phyloP scores from a whole-genome alignment of 2,329 filamentous ascomycete species.

The Zarea fungicola region DNA sequence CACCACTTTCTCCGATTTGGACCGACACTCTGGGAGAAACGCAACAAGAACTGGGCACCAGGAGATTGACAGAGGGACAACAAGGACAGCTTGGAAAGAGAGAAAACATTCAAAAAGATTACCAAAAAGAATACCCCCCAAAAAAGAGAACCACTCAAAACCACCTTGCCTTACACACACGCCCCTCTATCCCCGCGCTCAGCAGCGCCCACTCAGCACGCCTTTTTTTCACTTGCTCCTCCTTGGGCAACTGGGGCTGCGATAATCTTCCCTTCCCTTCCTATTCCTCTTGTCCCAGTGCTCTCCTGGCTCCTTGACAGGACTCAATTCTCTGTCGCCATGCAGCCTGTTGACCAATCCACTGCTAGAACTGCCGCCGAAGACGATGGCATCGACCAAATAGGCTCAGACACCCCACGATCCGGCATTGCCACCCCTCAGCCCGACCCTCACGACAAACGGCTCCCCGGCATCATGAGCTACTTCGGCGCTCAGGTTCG shows the following conservation, averaged over 20 bases:
- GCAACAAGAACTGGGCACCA: no score
- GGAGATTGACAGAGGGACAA: no score
- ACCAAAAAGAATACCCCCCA: conserved; percentile 5
- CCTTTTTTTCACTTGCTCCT: conserved; percentile 7
- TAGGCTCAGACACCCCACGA: conserved; percentile 80
- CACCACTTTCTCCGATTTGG: background rate
- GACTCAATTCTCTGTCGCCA: conserved; percentile 20
- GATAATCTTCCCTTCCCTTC: background rate
- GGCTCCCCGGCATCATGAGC: conserved; percentile 91
- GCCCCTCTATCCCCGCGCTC: conserved; percentile 12
- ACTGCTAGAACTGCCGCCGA: conserved; percentile 54
- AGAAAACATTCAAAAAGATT: no score
- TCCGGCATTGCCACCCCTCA: conserved; percentile 90
- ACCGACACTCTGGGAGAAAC: background rate
- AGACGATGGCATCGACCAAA: conserved; percentile 69
- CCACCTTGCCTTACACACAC: conserved; percentile 8
- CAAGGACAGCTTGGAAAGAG: no score
- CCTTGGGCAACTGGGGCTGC: background rate
- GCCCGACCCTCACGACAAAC: conserved; percentile 90
- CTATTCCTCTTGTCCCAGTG: conserved; percentile 3
- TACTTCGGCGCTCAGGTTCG: conserved; percentile 99
- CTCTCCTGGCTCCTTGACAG: conserved; percentile 15
- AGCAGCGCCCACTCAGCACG: conserved; percentile 5
- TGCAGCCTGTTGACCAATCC: conserved; percentile 48
- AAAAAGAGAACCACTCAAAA: conserved; percentile 11